Evolutionary conservation across 176 grass and related monocot genomes (phyloP), one percentile per base, ranked within the genome.

Genomic region (Musa itinerans): DNA sequence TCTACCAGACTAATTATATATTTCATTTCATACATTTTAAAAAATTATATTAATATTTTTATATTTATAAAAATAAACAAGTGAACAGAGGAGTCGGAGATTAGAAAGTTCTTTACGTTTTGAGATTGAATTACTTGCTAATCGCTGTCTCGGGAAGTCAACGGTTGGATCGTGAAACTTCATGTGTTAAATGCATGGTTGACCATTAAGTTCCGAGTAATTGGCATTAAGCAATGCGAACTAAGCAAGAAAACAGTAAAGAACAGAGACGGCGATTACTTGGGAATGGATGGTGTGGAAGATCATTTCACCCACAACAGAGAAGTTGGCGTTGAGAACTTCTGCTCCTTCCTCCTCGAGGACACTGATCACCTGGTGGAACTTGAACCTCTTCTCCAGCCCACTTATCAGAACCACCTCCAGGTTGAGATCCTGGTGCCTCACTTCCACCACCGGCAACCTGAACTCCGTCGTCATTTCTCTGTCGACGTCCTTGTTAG

Each of bases 291-390:
- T 52, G 11, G 94, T 93, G 80, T 91, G 87, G 72, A 93, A 88
- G 59, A 98, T 81, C 76, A 91, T 98, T 54, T 98, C 88, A 1
- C 64, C 84, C 14, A 93, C 66, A 10, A 81, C 65, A 55, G 88
- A 93, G 83, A 93, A 92, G 80, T 68, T 98, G 22, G 90, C 94
- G 66, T 84, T 91, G 23, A 98, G 57, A 4, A 98, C 83, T 66
- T 98, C 89, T 0, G 84, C 94, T 50, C 90, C 94, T 74, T 98
- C 90, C 65, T 93, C 84, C 85, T 91, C 94, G 50, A 98, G 84
- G 64, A 86, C 68, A 17, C 80, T 61, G 63, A 98, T 91, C 63
- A 98, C 86, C 83, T 93, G 79, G 78, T 93, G 88, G 23, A 98
- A 89, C 55, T 67, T 69, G 82, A 91, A 89, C 7, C 76, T 74